Evolutionary conservation across 805 yeast genomes (phyloP).

Genomic region (Debaryomyces tyrocola): DNA sequence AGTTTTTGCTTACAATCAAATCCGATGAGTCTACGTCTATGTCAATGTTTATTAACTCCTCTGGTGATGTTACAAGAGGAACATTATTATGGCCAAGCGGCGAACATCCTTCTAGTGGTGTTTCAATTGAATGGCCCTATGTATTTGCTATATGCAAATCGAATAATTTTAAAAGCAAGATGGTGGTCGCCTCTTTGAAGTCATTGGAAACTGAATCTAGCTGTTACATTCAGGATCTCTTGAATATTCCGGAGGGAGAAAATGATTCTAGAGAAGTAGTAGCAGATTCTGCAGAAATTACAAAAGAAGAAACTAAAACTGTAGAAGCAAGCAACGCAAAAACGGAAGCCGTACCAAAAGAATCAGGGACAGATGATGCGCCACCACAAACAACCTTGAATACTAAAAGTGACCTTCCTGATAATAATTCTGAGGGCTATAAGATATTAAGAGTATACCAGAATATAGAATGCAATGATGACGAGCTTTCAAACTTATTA

Average conservation of each 20-base stretch:
- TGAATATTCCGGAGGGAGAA: neutral
- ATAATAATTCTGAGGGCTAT: neutral
- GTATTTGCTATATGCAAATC: conserved; percentile 28
- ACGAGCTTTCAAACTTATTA: conserved; percentile 1
- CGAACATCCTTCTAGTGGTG: conserved; percentile 37
- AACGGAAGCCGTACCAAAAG: too few relatives aligned
- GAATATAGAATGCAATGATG: neutral
- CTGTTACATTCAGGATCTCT: neutral
- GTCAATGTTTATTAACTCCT: conserved; percentile 39
- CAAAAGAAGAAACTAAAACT: too few relatives aligned
- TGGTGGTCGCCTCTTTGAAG: neutral
- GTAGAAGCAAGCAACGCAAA: too few relatives aligned
- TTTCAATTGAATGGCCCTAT: conserved; percentile 38
- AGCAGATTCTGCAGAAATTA: too few relatives aligned
- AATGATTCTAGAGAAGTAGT: neutral
- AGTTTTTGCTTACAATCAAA: conserved; percentile 33
- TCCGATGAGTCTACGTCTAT: conserved; percentile 34
- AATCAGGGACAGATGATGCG: neutral
- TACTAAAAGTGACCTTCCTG: neutral
- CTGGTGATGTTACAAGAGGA: conserved; percentile 43
- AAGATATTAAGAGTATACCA: neutral
- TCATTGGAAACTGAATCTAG: neutral
- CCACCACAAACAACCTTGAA: neutral
- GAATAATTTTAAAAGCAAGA: too few relatives aligned
- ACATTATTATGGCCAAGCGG: conserved; percentile 37